Evolutionary conservation across 306 rosid species (phyloP), one percentile per base, ranked within the genome.

Genomic region (Luffa acutangula): DNA sequence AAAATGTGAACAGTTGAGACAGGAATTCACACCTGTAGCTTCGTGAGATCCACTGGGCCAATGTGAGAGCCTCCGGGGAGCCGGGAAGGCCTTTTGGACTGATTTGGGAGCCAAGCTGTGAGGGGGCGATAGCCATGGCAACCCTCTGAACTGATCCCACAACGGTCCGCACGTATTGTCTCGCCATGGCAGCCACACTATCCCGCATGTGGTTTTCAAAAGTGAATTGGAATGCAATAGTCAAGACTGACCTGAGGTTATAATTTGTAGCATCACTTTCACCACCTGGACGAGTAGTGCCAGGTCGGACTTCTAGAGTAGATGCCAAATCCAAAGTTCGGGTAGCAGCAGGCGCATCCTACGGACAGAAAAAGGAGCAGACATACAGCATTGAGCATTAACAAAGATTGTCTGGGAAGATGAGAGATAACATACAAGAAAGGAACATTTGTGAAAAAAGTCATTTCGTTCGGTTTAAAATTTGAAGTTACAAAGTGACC

Each of bases 141-240:
- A 95, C 99, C 80, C 99, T 89, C 79, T 95, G 99, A 69, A 95
- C 99, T 6, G 99, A 93, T 75, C 91, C 96, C 42, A 95, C 97
- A 72, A 95, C 93, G 59, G 94, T 85, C 2, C 99, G 97, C 78
- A 95, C 97, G 31, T 91, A 95, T 80, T 95, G 99, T 62, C 99
- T 97, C 67, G 99, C 99, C 99, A 95, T 95, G 6, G 97, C 93
- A 80, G 97, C 97, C 58, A 95, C 99, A 83, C 81, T 95, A 86
- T 95, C 99, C 7, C 93, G 89, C 73, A 84, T 34, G 84, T 93
- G 97, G 82, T 88, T 91, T 91, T 95, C 99, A 43, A 90, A 95
- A 71, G 93, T 92, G 74, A 93, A 95, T 59, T 95, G 99, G 81
- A 95, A 95, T 33, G 99, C 99, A 31, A 95, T 95, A 9, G 99